Percentiles rank a stretch among this genome's conserved stretches.
Evolutionary conservation across 2,329 filamentous ascomycete species (phyloP).

Genomic region (Arthrobotrys entomopaga): DNA sequence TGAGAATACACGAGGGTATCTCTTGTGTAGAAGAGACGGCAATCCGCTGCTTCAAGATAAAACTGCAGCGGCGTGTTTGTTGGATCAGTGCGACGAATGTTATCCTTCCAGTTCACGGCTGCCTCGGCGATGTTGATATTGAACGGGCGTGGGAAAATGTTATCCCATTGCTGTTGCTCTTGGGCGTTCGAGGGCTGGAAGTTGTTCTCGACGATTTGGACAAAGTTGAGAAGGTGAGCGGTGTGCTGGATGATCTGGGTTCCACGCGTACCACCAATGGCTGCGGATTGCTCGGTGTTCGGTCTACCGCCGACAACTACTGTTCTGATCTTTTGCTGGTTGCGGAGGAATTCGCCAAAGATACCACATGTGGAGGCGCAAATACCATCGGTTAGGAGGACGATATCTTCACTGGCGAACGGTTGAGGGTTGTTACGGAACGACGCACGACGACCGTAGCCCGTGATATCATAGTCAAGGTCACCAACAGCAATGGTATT

Average conservation of each 20-base stretch:
- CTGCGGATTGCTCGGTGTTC: conserved; percentile 60
- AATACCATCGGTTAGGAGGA: conserved; percentile 66
- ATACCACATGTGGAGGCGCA: conserved; percentile 72
- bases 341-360: conserved; percentile 68
- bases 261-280: conserved; percentile 74
- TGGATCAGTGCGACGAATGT: conserved; percentile 35
- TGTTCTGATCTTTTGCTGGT: conserved; percentile 67
- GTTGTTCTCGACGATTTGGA: conserved; percentile 57
- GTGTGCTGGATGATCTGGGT: conserved; percentile 60
- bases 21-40: conserved; percentile 70
- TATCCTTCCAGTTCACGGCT: conserved; percentile 51
- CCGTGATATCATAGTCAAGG: conserved; percentile 60
- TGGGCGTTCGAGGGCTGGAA: conserved; percentile 56
- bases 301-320: conserved; percentile 72
- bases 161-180: conserved; percentile 32
- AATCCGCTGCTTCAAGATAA: conserved; percentile 71
- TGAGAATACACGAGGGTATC: conserved; percentile 60
- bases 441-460: conserved; percentile 54
- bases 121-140: conserved; percentile 57
- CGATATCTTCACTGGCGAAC: conserved; percentile 63
- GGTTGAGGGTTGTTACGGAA: conserved; percentile 56
- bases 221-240: conserved; percentile 59
- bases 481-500: conserved; percentile 56
- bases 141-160: conserved; percentile 55
- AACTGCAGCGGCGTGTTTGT: conserved; percentile 67